Evolutionary conservation across 2,329 filamentous ascomycete species (phyloP).

Genomic region (Arthrobotrys conoides): DNA sequence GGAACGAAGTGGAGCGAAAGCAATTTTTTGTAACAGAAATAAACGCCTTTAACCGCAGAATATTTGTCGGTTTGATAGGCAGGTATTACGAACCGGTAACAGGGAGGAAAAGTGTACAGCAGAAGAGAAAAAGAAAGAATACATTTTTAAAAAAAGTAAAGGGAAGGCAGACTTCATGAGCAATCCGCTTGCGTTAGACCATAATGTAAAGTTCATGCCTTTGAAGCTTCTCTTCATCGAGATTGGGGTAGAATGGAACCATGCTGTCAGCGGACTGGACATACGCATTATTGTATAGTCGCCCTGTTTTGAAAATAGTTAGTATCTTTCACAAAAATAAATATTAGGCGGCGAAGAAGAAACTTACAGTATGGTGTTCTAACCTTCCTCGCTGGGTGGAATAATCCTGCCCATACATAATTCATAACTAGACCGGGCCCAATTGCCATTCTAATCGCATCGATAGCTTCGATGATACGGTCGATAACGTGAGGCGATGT

Average conservation of each 20-base stretch:
- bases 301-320: slow-evolving; percentile 36
- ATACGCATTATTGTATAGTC: slow-evolving; percentile 96
- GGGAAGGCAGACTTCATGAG: not conserved
- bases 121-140: slow-evolving; percentile 19
- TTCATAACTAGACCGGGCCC: slow-evolving; percentile 95
- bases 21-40: slow-evolving; percentile 25
- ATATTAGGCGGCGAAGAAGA: not conserved
- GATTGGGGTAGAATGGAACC: slow-evolving; percentile 93
- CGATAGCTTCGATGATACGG: slow-evolving; percentile 95
- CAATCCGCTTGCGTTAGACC: slow-evolving; percentile 71
- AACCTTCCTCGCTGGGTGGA: slow-evolving; percentile 96
- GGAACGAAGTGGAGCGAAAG: not conserved
- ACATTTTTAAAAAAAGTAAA: slow-evolving; percentile 14
- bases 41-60: slow-evolving; percentile 49
- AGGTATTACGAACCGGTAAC: slow-evolving; percentile 38
- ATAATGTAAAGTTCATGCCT: slow-evolving; percentile 87
- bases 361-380: slow-evolving; percentile 87
- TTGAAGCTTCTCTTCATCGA: slow-evolving; percentile 84
- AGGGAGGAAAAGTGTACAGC: slow-evolving; percentile 26
- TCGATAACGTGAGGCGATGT: slow-evolving; percentile 99
- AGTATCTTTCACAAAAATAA: not conserved
- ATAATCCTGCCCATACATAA: slow-evolving; percentile 97
- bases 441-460: slow-evolving; percentile 92
- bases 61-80: slow-evolving; percentile 55
- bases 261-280: slow-evolving; percentile 93